Evolutionary conservation across 768 basidiomycete species (phyloP).

Genomic region (Serendipita vermifera): DNA sequence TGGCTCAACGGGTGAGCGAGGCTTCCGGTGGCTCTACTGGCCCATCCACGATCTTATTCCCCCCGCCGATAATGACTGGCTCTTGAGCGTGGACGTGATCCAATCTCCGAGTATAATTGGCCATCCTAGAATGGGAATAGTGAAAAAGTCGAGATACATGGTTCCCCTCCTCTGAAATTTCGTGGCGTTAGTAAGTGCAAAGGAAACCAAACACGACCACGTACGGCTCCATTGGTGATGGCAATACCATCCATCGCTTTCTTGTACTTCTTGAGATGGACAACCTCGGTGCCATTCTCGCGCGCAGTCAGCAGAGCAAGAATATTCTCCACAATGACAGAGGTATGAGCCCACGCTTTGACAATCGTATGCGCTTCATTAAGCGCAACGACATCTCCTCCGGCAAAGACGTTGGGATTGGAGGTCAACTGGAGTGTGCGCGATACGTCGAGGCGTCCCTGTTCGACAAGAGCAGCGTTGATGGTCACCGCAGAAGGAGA

Average conservation of each 20-base stretch:
- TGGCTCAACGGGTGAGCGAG: no score
- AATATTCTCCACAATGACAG: conserved; percentile 38
- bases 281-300: no score
- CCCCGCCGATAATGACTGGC: no score
- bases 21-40: no score
- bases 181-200: not conserved
- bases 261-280: conserved; percentile 32
- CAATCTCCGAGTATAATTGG: no score
- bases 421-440: conserved; percentile 44
- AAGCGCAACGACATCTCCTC: conserved; percentile 53
- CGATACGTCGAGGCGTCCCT: conserved; percentile 28
- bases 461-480: conserved; percentile 10
- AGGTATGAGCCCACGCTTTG: conserved; percentile 35
- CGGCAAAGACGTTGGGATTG: conserved; percentile 46
- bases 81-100: no score
- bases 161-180: conserved; percentile 33
- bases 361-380: conserved; percentile 46
- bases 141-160: conserved; percentile 28
- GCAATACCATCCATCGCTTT: conserved; percentile 39
- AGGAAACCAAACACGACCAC: not conserved
- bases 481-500: conserved; percentile 14
- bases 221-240: conserved; percentile 41
- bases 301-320: conserved; percentile 25
- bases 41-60: no score
- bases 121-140: no score